Evolutionary conservation across 106 monocot species (phyloP), one percentile per base, ranked within the genome.

Genomic region (Iris macrosiphon): DNA sequence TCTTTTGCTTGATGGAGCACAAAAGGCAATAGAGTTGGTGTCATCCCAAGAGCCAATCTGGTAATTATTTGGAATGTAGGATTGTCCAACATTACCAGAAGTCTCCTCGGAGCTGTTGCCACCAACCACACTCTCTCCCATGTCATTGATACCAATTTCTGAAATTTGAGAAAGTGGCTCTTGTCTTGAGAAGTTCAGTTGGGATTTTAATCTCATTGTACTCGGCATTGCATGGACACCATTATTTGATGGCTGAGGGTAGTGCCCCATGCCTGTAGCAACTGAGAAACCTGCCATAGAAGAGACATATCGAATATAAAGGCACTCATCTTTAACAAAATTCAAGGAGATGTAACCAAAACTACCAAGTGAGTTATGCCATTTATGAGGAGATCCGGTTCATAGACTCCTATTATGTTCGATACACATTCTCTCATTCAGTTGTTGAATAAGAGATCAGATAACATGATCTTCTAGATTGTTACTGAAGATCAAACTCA

Each of bases 21-120:
- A 78, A 46, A 85, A 91, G 6, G 62, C 72, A 40, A 91, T 85
- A 2, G 91, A 85, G 34, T 75, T 85, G 44, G 70, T 47, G 7
- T 92, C 92, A 22, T 92, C 92, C 85, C 91, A 92, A 6, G 91
- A 75, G 8, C 78, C 72, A 14, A 85, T 65, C 0, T 65, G 70
- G 52, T 70, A 76, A 49, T 73, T 76, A 39, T 66, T 67, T 15
- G 82, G 70, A 10, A 72, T 53, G 49, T 64, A 80, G 21, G 72
- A 51, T 23, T 62, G 72, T 6, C 60, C 59, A 12, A 59, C 53
- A 24, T 70, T 64, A 4, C 71, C 69, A 42, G 44, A 55, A 5
- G 65, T 21, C 45, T 70, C 81, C 18, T 71, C 77, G 1, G 77
- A 71, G 46, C 61, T 74, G 28, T 68, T 69, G 11, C 67, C 37